Evolutionary conservation across 345 rosid species (phyloP), one percentile per base, ranked within the genome.

Genomic region (Lenwebbia sp.): DNA sequence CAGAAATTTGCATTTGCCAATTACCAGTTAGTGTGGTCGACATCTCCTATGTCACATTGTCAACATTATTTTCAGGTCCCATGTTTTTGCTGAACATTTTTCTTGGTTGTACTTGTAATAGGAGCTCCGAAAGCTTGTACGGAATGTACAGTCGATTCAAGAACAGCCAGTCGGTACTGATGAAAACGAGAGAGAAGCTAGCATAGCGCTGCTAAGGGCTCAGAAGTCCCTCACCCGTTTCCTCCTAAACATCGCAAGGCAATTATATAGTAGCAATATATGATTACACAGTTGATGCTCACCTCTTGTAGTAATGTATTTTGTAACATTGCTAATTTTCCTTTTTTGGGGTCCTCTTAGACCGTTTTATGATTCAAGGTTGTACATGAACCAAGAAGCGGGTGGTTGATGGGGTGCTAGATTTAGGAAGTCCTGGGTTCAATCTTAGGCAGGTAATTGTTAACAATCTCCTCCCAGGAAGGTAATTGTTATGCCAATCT

Each of bases 51-150:
- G 33, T 4, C 1, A 0, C 83, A 41, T 2, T 52, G 83, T 13
- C 4, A 23, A 26, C 3, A 76, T 52, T 62, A 47, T 25, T 30
- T 41, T 0, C 1, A 28, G 22, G 44, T 50, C 17, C 41, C 11
- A 5, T 30, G 28, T 19, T 10, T 47, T 0, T 37, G 37, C 0
- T 74, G 76, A 65, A 40, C 37, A 51, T 33, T 51, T 54, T 75
- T 78, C 37, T 76, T 15, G 13, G 40, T 25, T 83, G 81, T 57
- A 17, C 86, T 87, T 86, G 81, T 85, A 21, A 82, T 86, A 96
- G 99, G 96, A 95, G 86, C 86, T 97, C 82, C 96, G 96, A 44
- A 93, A 90, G 86, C 97, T 95, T 85, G 96, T 97, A 57, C 92
- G 96, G 76, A 90, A 82, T 88, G 95, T 95, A 82, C 96, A 93